Base-by-base conservation (phyloP, 192 early-diverging fungal genomes). In the Pilaira anomala region DNA sequence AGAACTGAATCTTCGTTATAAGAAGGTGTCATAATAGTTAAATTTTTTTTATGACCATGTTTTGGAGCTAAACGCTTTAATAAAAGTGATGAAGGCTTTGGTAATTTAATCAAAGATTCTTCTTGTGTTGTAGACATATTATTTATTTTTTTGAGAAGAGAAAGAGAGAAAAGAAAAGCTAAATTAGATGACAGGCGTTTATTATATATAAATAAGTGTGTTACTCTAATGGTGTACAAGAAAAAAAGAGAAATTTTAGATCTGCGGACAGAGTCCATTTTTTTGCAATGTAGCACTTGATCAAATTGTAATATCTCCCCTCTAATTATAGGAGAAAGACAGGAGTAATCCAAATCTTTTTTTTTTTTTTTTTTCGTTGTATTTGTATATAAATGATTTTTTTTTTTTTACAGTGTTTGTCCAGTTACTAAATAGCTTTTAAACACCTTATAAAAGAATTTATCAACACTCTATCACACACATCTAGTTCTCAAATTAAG, bases 1-100 rank as follows among this genome's bases (percentile, higher is more conserved):
- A 36, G 11, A 8, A 71, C 49, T 5, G 67, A 48, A 18, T 59
- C 39, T 12, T 74, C 71, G 9, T 72, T 74, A 19, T 78, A 78
- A 14, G 77, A 76, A 12, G 77, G 77, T 6, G 77, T 75, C 58
- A 75, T 75, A 44, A 78, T 78, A 1, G 73, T 78, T 33, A 78
- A 26, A 0, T 70, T 69, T 50, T 67, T 70, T 41, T 77, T 77
- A 19, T 78, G 70, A 4, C 70, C 62, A 12, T 78, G 74, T 65
- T 64, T 73, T 9, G 77, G 77, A 11, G 77, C 49, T 18, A 75
- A 63, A 28, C 61, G 60, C 26, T 67, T 67, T n/a, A 60, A 41
- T 42, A 67, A 45, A 16, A 67, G 66, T 53, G 48, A 45, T 11
- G 57, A 54, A 19, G 72, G 62, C 24, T 63, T 63, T 39, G 62